These are phyloP conservation scores for Senna siamea DNA, from an alignment of 306 rosid genomes.

Conservation along the genomic window DNA sequence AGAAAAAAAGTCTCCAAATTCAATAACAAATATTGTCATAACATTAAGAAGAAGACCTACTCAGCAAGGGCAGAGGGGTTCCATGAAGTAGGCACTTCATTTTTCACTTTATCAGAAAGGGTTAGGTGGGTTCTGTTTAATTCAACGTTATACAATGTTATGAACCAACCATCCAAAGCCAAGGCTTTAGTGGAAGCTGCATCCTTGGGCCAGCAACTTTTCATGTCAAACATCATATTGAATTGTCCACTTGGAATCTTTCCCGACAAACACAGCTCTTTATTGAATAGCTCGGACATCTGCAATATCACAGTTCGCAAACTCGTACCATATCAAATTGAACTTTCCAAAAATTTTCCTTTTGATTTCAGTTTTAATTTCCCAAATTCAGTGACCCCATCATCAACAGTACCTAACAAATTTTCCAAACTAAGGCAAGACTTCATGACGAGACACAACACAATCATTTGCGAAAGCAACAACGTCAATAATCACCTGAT, in stretches of 20 bases:
- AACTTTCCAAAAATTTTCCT: too few relatives aligned
- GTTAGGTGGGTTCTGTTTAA: conserved; percentile 63
- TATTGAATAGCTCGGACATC: conserved; percentile 91
- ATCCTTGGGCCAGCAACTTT: conserved; percentile 75
- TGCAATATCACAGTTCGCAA: conserved; percentile 47
- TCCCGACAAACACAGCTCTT: conserved; percentile 62
- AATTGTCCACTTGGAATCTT: conserved; percentile 86
- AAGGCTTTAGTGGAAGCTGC: conserved; percentile 64
- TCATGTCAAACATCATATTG: conserved; percentile 75
- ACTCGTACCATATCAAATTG: too few relatives aligned
- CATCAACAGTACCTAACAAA: too few relatives aligned
- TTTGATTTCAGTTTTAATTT: too few relatives aligned
- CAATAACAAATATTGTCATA: background rate
- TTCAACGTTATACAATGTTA: conserved; percentile 73
- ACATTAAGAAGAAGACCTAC: conserved; percentile 50
- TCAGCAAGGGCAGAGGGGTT: conserved; percentile 85
- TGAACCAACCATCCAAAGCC: conserved; percentile 81
- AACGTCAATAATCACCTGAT: conserved; percentile 46
- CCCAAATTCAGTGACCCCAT: conserved; percentile 18
- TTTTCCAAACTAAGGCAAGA: too few relatives aligned
- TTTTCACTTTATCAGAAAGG: conserved; percentile 61
- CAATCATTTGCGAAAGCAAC: background rate
- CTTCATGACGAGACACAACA: too few relatives aligned
- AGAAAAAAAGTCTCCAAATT: background rate
- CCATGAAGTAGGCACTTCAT: conserved; percentile 79